Percentiles rank a stretch among this genome's conserved stretches.
Evolutionary conservation across 2,329 filamentous ascomycete genomes (phyloP).

Genomic region (Scedosporium apiospermum): DNA sequence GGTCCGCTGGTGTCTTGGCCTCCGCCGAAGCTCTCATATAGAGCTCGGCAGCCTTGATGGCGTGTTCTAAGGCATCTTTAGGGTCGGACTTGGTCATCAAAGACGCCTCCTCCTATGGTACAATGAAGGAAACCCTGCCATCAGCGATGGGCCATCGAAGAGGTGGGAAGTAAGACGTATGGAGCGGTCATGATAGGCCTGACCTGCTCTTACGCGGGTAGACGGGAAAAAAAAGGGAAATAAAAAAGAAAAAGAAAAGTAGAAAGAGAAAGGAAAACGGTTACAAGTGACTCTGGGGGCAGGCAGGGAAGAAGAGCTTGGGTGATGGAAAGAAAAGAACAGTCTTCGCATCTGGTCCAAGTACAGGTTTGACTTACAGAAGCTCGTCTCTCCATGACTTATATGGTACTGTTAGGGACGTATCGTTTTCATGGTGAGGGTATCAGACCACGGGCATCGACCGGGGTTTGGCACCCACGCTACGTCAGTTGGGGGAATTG

Average conservation of each 20-base stretch:
- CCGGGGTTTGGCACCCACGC: not conserved
- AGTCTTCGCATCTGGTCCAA: not conserved
- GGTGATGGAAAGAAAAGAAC: not conserved
- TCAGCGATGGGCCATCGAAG: not conserved
- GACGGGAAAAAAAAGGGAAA: not conserved
- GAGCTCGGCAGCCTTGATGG: constrained; percentile 68
- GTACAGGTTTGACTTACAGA: constrained; percentile 17
- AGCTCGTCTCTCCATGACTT: constrained; percentile 27
- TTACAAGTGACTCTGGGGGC: not conserved
- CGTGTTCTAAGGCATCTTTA: constrained; percentile 58
- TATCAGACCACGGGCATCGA: not conserved
- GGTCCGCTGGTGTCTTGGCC: constrained; percentile 52
- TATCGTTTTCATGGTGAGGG: not conserved
- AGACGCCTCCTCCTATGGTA: constrained; percentile 23
- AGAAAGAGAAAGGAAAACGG: not conserved
- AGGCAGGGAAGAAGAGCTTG: not conserved
- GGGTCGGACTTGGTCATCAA: constrained; percentile 23
- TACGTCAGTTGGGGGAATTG: not conserved
- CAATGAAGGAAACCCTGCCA: not conserved
- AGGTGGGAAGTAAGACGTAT: not conserved
- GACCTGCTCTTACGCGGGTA: not conserved
- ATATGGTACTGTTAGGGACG: not conserved
- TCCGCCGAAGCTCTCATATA: constrained; percentile 69
- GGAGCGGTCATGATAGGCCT: not conserved
- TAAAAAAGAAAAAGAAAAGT: not conserved